Evolutionary conservation across 208 protist genomes (phyloP), one percentile per base, ranked within the genome.

Genomic region (Crithidia acanthocephali): DNA sequence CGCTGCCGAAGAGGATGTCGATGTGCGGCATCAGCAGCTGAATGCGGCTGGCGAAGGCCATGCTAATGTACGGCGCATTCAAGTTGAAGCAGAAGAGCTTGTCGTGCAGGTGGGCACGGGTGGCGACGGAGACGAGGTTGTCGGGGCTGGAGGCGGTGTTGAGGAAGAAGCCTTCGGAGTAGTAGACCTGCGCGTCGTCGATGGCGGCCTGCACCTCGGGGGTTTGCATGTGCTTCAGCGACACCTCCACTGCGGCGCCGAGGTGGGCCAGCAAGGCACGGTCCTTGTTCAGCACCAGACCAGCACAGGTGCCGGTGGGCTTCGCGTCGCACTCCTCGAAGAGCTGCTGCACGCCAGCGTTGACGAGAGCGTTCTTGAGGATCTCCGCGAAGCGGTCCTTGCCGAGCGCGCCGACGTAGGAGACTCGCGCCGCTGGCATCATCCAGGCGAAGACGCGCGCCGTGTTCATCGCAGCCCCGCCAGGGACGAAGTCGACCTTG

Each of bases 391-490:
- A 98, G 44, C 88, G 59, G 80, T 99, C 98, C 30, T 90, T 79
- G 44, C 90, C 98, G 33, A 99, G 86, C 45, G 91, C 96, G 30
- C 98, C 98, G 11, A 95, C 79, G 74, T 85, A 95, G 58, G 79
- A 88, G 20, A 83, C 71, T 10, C 27, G 35, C 2, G 74, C 61
- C 9, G 51, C 42, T 13, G 81, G 77, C n/a, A 75, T 69, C 69
- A 95, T 81, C 91, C 93, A 97, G 45, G 95, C 74, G 50, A 90
- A 74, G 23, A 92, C 81, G 32, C 98, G 87, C 25, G 98, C 95
- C 30, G 95, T 87, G 87, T 99, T 99, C 94, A 99, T 98, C 3
- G 96, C 95, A 27, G 98, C 86, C 37, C 98, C 98, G 61, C 98
- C 98, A 48, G 98, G 91, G n/a, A 98, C 94, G 72, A 97, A 99